Conservation (phyloP, 2,329 filamentous ascomycete species). For the Phialophora chinensis region DNA sequence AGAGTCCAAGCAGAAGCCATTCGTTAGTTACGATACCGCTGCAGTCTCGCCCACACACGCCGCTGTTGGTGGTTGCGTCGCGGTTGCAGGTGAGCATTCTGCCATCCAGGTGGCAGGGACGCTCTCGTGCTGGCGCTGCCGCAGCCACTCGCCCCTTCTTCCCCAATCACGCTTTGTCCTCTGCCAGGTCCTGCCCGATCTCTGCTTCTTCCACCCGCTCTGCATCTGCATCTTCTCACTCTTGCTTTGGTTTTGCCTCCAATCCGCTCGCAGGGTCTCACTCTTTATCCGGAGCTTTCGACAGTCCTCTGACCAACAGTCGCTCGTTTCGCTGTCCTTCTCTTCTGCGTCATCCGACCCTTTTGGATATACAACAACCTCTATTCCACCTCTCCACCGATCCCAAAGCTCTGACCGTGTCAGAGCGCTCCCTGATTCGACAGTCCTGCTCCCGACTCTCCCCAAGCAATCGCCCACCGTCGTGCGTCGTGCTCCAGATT, state of each 20-base stretch:
- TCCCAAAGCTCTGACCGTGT: constrained; percentile 17
- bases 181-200: constrained; percentile 35
- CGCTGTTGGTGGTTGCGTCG: neutral
- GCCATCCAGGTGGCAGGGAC: constrained; percentile 14
- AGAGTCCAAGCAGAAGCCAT: neutral
- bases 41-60: constrained; percentile 2
- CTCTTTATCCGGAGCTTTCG: constrained; percentile 22
- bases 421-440: constrained; percentile 1
- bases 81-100: neutral
- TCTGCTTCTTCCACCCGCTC: constrained; percentile 38
- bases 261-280: constrained; percentile 22
- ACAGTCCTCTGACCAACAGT: constrained; percentile 34
- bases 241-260: constrained; percentile 32
- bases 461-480: neutral
- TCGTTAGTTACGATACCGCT: neutral
- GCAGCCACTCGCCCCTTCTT: constrained; percentile 36
- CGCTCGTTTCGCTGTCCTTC: constrained; percentile 36
- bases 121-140: constrained; percentile 10
- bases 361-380: constrained; percentile 13
- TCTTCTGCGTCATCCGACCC: constrained; percentile 25
- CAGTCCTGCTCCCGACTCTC: neutral
- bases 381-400: constrained; percentile 14
- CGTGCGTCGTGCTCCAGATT: neutral
- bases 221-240: constrained; percentile 37
- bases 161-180: constrained; percentile 42